These are phyloP conservation scores for Solanum hybrid DNA, from an alignment of 305 asterid species.

Conservation along the genomic window DNA sequence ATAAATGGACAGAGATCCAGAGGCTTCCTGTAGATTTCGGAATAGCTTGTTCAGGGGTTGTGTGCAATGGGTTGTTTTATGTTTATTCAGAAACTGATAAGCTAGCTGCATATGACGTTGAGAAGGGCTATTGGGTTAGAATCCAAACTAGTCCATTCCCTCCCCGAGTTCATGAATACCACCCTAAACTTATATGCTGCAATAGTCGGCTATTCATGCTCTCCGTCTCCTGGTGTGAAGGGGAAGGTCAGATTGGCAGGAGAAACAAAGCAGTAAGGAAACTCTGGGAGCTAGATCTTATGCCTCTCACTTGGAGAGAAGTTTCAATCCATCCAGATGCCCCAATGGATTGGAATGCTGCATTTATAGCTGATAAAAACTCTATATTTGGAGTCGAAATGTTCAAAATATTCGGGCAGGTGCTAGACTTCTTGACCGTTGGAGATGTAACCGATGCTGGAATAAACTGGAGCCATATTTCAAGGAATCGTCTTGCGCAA, in stretches of 20 bases:
- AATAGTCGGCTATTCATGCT: slow-evolving; percentile 58
- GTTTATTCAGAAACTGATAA: slow-evolving; percentile 76
- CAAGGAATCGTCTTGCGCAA: slow-evolving; percentile 60
- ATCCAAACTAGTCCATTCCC: slow-evolving; percentile 50
- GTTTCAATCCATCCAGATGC: slow-evolving; percentile 80
- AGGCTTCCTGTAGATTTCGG: slow-evolving; percentile 77
- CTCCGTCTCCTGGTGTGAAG: slow-evolving; percentile 94
- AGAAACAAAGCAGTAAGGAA: slow-evolving; percentile 91
- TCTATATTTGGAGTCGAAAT: slow-evolving; percentile 74
- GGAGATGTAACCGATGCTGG: slow-evolving; percentile 29
- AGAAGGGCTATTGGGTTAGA: slow-evolving; percentile 74
- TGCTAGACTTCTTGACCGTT: slow-evolving; percentile 71
- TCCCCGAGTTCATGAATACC: slow-evolving; percentile 79
- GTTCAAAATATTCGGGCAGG: slow-evolving; percentile 98
- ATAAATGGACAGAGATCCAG: slow-evolving; percentile 85
- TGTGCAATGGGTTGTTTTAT: slow-evolving; percentile 51
- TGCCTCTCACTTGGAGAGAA: slow-evolving; percentile 48
- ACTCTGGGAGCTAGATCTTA: slow-evolving; percentile 78
- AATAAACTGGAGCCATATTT: slow-evolving; percentile 60
- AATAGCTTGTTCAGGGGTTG: slow-evolving; percentile 67
- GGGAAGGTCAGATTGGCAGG: slow-evolving; percentile 84
- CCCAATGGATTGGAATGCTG: slow-evolving; percentile 99
- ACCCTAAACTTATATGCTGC: slow-evolving; percentile 64
- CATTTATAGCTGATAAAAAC: slow-evolving; percentile 55
- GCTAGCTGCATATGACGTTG: slow-evolving; percentile 61